A percentile compares a stretch with the other conserved stretches of the same genome.
These are phyloP conservation scores for Verticillium tricorpus DNA, from an alignment of 2,329 filamentous ascomycete genomes.

Conservation along the genomic window DNA sequence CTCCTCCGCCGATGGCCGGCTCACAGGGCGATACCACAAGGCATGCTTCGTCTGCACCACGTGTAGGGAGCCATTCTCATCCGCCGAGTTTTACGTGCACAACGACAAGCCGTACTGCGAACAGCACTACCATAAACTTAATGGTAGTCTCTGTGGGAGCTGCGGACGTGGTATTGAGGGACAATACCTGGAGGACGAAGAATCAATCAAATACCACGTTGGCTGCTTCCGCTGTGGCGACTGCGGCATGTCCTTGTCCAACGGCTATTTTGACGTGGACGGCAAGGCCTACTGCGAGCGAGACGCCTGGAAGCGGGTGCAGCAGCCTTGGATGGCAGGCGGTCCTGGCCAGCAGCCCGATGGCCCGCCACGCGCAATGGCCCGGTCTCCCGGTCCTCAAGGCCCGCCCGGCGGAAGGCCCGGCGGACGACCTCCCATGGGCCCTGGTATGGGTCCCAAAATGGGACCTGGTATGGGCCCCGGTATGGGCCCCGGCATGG, in stretches of 20 bases:
- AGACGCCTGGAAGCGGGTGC: slow-evolving; percentile 63
- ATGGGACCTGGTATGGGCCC: slow-evolving; percentile 16
- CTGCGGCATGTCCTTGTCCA: slow-evolving; percentile 67
- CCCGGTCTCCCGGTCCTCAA: slow-evolving; percentile 8
- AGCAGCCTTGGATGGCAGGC: slow-evolving; percentile 26
- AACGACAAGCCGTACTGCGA: slow-evolving; percentile 86
- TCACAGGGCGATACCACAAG: slow-evolving; percentile 93
- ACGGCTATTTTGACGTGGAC: slow-evolving; percentile 88
- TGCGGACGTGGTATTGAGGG: slow-evolving; percentile 90
- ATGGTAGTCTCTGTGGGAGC: slow-evolving; percentile 75
- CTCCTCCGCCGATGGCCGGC: slow-evolving; percentile 84
- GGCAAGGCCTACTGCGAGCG: slow-evolving; percentile 80
- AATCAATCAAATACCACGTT: slow-evolving; percentile 75
- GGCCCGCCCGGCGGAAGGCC: slow-evolving; percentile 8
- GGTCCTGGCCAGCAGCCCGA: slow-evolving; percentile 5
- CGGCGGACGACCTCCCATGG: neutral
- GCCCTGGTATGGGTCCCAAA: slow-evolving; percentile 8
- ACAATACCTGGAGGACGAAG: slow-evolving; percentile 82
- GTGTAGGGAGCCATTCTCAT: slow-evolving; percentile 76
- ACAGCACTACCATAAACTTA: slow-evolving; percentile 86
- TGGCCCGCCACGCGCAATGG: slow-evolving; percentile 12
- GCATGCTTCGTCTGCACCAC: slow-evolving; percentile 88
- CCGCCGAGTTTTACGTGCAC: slow-evolving; percentile 88
- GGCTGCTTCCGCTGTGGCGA: slow-evolving; percentile 80
- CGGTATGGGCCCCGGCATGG: slow-evolving; percentile 13